Conservation (phyloP, 2,329 filamentous ascomycete genomes). For the Xylariaceae sp. region DNA sequence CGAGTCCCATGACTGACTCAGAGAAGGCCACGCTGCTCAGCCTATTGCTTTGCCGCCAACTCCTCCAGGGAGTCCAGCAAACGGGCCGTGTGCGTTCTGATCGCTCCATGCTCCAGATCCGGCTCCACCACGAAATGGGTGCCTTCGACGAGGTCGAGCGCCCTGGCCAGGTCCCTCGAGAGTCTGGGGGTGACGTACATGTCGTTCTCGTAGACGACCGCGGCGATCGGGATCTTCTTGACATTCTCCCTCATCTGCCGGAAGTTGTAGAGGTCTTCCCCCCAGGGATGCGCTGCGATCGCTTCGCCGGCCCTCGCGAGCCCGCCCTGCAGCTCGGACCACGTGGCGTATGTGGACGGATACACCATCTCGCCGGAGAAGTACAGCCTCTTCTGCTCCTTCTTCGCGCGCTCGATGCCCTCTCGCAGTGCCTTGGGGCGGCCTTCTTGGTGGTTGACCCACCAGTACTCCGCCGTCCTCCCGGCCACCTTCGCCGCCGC, state of each 20-base stretch:
- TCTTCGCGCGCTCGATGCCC: background rate
- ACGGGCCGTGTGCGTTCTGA: no score
- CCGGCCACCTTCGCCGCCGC: slow-evolving; percentile 1
- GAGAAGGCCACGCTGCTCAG: no score
- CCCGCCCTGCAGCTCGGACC: slow-evolving; percentile 4
- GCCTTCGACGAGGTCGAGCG: no score
- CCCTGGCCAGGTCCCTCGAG: no score
- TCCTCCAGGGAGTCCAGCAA: no score
- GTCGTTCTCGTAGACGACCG: background rate
- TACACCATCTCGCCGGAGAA: slow-evolving; percentile 17
- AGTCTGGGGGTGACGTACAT: slow-evolving; percentile 2
- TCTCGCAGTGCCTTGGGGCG: background rate
- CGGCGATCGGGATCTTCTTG: background rate
- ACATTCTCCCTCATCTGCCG: background rate
- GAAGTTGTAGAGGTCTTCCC: background rate
- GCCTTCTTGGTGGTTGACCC: slow-evolving; percentile 4
- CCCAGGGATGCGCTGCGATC: background rate
- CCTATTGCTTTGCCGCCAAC: no score
- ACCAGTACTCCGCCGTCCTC: slow-evolving; percentile 4
- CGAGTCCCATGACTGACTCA: no score
- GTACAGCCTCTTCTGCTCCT: slow-evolving; percentile 7
- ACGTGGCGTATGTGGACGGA: slow-evolving; percentile 12
- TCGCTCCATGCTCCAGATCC: no score
- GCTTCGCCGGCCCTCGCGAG: background rate
- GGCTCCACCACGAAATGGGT: no score